These are phyloP conservation scores for Rhizopus stolonifer DNA, from an alignment of 371 early-diverging fungal species.

Conservation along the genomic window DNA sequence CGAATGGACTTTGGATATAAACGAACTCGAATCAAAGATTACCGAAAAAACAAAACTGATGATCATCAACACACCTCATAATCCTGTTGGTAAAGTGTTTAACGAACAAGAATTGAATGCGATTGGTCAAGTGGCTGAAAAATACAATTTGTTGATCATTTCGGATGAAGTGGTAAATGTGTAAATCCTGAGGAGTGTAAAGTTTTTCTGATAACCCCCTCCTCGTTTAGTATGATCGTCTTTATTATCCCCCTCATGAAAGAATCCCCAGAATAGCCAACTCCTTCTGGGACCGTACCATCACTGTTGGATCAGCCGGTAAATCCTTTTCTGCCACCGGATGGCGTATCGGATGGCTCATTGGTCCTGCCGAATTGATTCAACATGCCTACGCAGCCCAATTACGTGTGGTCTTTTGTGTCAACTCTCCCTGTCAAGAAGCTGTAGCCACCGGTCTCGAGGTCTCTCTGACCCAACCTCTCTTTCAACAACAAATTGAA, in stretches of 20 bases:
- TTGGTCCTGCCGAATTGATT: constrained; percentile 78
- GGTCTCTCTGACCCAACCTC: constrained; percentile 58
- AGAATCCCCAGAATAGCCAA: constrained; percentile 79
- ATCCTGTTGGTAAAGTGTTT: constrained; percentile 91
- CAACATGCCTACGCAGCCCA: constrained; percentile 84
- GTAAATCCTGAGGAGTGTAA: neutral
- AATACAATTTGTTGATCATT: constrained; percentile 85
- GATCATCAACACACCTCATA: constrained; percentile 95
- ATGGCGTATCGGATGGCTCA: constrained; percentile 96
- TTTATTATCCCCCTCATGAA: constrained; percentile 70
- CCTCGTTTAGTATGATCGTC: constrained; percentile 88
- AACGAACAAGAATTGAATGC: constrained; percentile 74
- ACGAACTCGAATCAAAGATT: constrained; percentile 78
- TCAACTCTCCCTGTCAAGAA: constrained; percentile 90
- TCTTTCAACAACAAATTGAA: constrained; percentile 68
- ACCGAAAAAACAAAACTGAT: constrained; percentile 83
- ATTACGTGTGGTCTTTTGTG: constrained; percentile 86
- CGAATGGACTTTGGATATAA: constrained; percentile 87
- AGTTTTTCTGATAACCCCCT: too few species aligned
- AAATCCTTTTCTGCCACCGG: constrained; percentile 96
- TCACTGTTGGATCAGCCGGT: constrained; percentile 93
- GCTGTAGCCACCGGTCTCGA: constrained; percentile 82
- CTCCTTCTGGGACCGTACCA: constrained; percentile 88
- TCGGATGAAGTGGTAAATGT: constrained; percentile 87
- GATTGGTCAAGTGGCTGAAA: constrained; percentile 78